A percentile compares a stretch with the other conserved stretches of the same genome.
Evolutionary conservation across 1,139 yeast genomes (phyloP).

Genomic region (Saccharomyces hybrid): DNA sequence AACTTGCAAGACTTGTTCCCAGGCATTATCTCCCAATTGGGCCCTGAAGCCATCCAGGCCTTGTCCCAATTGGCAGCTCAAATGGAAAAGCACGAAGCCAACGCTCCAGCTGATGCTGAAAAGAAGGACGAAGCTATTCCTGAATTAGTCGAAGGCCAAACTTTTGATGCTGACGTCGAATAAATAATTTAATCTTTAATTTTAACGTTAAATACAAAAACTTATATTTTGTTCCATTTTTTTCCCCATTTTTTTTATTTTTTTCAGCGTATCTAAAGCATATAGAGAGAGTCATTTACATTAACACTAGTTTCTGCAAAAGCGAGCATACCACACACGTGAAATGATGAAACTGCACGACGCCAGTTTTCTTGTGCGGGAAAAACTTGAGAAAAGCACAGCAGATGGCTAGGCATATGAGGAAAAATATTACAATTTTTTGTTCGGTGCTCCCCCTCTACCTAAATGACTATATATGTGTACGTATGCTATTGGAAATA

Average conservation of each 20-base stretch:
- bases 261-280: background rate
- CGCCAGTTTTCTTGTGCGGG: background rate
- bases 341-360: background rate
- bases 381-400: background rate
- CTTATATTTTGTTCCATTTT: background rate
- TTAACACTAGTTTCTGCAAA: background rate
- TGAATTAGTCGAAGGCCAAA: slow-evolving; percentile 91
- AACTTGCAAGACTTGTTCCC: slow-evolving; percentile 89
- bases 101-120: slow-evolving; percentile 30
- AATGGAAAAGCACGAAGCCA: slow-evolving; percentile 54
- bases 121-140: slow-evolving; percentile 65
- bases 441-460: background rate
- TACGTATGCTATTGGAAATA: background rate
- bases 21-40: slow-evolving; percentile 90
- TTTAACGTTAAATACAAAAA: background rate
- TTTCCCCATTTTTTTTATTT: background rate
- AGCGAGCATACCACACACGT: background rate
- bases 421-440: background rate
- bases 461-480: background rate
- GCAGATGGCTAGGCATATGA: background rate
- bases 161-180: slow-evolving; percentile 77
- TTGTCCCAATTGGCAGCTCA: slow-evolving; percentile 87
- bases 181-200: slow-evolving; percentile 30
- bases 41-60: slow-evolving; percentile 90
- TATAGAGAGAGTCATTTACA: background rate